Evolutionary conservation across 2,329 filamentous ascomycete species (phyloP).

Genomic region (Trichoderma sp.): DNA sequence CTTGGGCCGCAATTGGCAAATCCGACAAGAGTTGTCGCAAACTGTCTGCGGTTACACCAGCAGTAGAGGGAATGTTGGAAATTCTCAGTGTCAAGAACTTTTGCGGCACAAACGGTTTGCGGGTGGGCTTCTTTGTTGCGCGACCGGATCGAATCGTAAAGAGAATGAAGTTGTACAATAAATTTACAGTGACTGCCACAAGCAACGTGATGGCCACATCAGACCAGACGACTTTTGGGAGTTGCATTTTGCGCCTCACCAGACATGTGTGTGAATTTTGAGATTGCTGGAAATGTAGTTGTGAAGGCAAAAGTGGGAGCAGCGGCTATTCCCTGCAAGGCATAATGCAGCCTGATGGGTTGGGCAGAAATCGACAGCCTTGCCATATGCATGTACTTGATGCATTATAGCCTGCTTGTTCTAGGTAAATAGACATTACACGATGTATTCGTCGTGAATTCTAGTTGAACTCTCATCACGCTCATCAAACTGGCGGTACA

Average conservation of each 20-base stretch:
- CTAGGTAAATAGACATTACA: neutral
- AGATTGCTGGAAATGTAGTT: neutral
- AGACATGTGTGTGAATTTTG: neutral
- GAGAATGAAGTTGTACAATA: neutral
- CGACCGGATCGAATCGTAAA: neutral
- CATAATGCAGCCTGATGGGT: neutral
- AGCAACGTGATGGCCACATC: neutral
- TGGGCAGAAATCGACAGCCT: neutral
- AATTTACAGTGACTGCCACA: neutral
- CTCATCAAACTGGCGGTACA: neutral
- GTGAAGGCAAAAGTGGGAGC: neutral
- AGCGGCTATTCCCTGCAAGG: neutral
- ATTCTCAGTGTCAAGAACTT: constrained; percentile 5
- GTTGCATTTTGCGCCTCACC: neutral
- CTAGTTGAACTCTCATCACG: neutral
- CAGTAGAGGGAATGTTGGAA: neutral
- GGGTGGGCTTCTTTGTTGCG: neutral
- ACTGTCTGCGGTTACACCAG: neutral
- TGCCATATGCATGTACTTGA: neutral
- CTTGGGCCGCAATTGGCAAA: neutral
- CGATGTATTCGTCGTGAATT: neutral
- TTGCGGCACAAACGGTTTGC: neutral
- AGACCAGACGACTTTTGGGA: neutral
- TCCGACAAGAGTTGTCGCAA: neutral
- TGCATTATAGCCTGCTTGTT: too few relatives aligned